Evolutionary conservation across 2,329 filamentous ascomycete species (phyloP).

Genomic region (Didymella exigua): DNA sequence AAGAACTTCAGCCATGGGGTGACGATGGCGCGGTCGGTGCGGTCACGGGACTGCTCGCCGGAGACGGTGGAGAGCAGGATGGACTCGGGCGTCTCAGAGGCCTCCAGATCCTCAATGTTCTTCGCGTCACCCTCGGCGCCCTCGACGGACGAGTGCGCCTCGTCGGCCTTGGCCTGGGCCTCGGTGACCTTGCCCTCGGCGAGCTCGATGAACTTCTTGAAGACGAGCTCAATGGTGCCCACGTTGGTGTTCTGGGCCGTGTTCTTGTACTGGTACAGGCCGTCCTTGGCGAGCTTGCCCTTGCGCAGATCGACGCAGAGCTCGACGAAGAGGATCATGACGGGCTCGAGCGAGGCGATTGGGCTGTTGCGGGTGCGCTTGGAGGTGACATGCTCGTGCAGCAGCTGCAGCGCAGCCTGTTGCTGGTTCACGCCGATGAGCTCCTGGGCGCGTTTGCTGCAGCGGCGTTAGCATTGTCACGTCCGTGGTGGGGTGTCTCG

Average conservation of each 20-base stretch:
- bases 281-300: constrained; percentile 98
- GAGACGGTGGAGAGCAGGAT: constrained; percentile 97
- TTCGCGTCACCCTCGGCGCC: constrained; percentile 68
- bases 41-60: constrained; percentile 94
- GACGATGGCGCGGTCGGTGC: constrained; percentile 96
- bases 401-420: constrained; percentile 86
- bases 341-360: constrained; percentile 93
- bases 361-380: constrained; percentile 98
- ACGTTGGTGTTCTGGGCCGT: constrained; percentile 99
- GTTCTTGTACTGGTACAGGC: constrained; percentile 99
- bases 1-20: constrained; percentile 99
- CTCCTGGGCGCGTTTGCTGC: constrained; percentile 81
- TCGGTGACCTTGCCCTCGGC: constrained; percentile 95
- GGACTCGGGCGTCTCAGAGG: constrained; percentile 95
- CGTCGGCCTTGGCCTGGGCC: constrained; percentile 93
- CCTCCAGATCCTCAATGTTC: constrained; percentile 93
- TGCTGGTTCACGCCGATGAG: constrained; percentile 97
- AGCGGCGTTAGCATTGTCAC: constrained; percentile 25
- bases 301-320: constrained; percentile 97
- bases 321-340: constrained; percentile 97
- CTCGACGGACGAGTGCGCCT: constrained; percentile 87
- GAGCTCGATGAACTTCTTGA: constrained; percentile 97
- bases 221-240: constrained; percentile 88
- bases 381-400: constrained; percentile 98
- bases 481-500: constrained; percentile 3